Percentiles rank a stretch among this genome's conserved stretches.
phyloP scores from a whole-genome alignment of 805 yeast species.

The Soucietia sequanensis region DNA sequence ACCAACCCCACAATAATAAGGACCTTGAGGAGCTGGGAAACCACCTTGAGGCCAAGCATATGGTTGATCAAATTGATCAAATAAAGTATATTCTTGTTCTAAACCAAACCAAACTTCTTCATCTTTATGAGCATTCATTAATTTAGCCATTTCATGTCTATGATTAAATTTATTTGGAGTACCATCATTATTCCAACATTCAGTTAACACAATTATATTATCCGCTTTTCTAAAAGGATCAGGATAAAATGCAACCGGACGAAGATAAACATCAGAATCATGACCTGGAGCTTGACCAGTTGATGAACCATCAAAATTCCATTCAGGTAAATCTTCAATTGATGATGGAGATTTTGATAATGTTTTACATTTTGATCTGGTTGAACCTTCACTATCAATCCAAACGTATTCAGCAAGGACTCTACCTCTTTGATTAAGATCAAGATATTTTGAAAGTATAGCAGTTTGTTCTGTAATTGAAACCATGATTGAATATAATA shows the following conservation, averaged over 20 bases:
- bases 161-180: conserved; percentile 98
- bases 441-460: conserved; percentile 78
- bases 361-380: conserved; percentile 95
- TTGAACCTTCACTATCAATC: conserved; percentile 89
- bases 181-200: conserved; percentile 98
- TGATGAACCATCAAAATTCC: conserved; percentile 99
- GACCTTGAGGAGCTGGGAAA: conserved; percentile 99
- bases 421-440: conserved; percentile 80
- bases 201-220: conserved; percentile 90
- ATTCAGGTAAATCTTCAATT: conserved; percentile 90
- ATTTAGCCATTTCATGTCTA: conserved; percentile 94
- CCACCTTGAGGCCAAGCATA: conserved; percentile 99
- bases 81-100: conserved; percentile 97
- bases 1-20: conserved; percentile 99
- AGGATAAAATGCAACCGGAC: conserved; percentile 93
- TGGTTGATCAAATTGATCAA: conserved; percentile 84
- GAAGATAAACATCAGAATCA: conserved; percentile 90
- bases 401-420: conserved; percentile 96
- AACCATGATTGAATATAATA: conserved; percentile 26
- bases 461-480: conserved; percentile 65
- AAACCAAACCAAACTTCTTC: conserved; percentile 95
- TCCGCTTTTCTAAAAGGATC: conserved; percentile 99
- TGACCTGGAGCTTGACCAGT: conserved; percentile 98
- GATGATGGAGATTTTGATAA: conserved; percentile 63
- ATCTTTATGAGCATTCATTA: conserved; percentile 86